phyloP scores from a whole-genome alignment of 495 filamentous ascomycete species.

The Chaetomium cochliodes region DNA sequence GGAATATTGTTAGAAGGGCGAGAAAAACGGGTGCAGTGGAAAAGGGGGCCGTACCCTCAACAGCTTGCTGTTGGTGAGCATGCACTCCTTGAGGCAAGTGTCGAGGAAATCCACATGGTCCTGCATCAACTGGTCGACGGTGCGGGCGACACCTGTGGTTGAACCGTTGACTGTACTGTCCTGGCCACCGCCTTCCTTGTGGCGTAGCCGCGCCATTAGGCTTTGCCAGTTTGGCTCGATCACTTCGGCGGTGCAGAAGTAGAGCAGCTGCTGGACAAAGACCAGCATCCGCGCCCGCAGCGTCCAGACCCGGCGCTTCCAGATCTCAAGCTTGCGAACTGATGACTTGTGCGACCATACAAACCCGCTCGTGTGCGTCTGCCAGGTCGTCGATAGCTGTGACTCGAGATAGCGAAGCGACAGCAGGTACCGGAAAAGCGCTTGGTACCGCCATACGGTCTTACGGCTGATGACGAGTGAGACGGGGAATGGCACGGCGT shows the following conservation, averaged over 20 bases:
- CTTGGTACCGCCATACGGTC: slow-evolving; percentile 91
- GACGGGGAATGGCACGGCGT: slow-evolving; percentile 91
- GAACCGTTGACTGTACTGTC: slow-evolving; percentile 20
- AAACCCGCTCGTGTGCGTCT: slow-evolving; percentile 78
- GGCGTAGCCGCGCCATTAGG: slow-evolving; percentile 79
- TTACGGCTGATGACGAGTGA: slow-evolving; percentile 95
- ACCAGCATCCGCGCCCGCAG: slow-evolving; percentile 90
- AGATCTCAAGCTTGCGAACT: slow-evolving; percentile 73
- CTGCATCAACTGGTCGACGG: slow-evolving; percentile 97
- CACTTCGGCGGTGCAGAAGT: slow-evolving; percentile 95
- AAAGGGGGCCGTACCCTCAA: slow-evolving; percentile 63
- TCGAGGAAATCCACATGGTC: slow-evolving; percentile 98
- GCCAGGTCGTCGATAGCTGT: slow-evolving; percentile 80
- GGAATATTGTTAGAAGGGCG: background rate
- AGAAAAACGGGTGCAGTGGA: background rate
- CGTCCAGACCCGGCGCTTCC: slow-evolving; percentile 92
- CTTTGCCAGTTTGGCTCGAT: slow-evolving; percentile 97
- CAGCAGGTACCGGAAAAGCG: slow-evolving; percentile 89
- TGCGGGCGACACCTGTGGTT: slow-evolving; percentile 58
- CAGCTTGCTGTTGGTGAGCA: slow-evolving; percentile 94
- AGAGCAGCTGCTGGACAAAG: slow-evolving; percentile 92
- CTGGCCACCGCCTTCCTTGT: slow-evolving; percentile 54
- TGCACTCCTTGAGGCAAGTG: slow-evolving; percentile 97
- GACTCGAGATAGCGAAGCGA: slow-evolving; percentile 86
- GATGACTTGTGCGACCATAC: slow-evolving; percentile 81